Percentiles rank a stretch among this genome's conserved stretches.
Evolutionary conservation across 192 early-diverging fungal genomes (phyloP).

Genomic region (Allomyces arbusculus): DNA sequence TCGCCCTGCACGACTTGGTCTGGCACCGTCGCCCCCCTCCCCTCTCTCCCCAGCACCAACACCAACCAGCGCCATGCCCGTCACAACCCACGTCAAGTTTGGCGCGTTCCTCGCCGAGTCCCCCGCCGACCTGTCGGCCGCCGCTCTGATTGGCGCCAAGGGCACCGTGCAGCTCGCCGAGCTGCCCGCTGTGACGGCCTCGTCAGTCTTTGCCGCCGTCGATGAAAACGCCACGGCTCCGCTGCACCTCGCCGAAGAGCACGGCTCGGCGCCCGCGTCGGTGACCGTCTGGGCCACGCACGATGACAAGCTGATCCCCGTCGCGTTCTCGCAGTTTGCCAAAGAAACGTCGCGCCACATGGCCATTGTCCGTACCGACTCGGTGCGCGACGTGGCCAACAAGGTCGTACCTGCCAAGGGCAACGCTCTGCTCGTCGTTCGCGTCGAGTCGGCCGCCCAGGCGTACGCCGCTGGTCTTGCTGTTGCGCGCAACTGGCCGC

Average conservation of each 20-base stretch:
- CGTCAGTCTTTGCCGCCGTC: background rate
- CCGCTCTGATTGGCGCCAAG: slow-evolving; percentile 2
- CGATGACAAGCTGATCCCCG: background rate
- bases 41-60: too few species aligned
- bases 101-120: background rate
- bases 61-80: too few species aligned
- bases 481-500: slow-evolving; percentile 5
- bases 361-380: slow-evolving; percentile 17
- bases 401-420: slow-evolving; percentile 6
- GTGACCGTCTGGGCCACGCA: background rate
- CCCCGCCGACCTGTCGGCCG: background rate
- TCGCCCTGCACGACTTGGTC: too few species aligned
- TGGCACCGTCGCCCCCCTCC: too few species aligned
- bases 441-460: slow-evolving; percentile 1
- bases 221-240: background rate
- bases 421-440: slow-evolving; percentile 2
- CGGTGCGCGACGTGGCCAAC: slow-evolving; percentile 11
- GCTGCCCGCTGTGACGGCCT: background rate
- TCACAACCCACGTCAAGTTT: background rate
- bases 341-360: slow-evolving; percentile 12
- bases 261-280: background rate
- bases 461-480: slow-evolving; percentile 3
- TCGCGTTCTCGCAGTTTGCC: slow-evolving; percentile 2
- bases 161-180: background rate
- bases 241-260: background rate